Evolutionary conservation across 345 rosid genomes (phyloP), one percentile per base, ranked within the genome.

Genomic region (Tarenaya hassleriana): DNA sequence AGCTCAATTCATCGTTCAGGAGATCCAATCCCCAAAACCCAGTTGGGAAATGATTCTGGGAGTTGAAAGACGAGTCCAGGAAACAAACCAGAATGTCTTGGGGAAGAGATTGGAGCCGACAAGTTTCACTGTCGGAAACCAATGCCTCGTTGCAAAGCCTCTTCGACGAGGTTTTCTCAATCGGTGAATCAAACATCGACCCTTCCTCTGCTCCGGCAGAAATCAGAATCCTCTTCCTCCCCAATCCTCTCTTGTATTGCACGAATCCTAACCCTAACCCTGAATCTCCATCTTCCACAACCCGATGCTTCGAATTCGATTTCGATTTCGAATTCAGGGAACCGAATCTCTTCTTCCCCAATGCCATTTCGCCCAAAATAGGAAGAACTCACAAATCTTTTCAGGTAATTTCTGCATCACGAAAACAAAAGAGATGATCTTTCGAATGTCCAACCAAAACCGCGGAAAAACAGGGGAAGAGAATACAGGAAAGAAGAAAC

Each of bases 11-110:
- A 35, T 4, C 1, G 8, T 0, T 52, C 40, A 2, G 1, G 16
- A 27, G 21, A 21, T 14, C 48, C 18, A 46, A 46, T 37, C 19
- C 32, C 18, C 6, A 33, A 9, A 54, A 47, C 35, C 50, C 50
- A 6, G 43, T 3, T 41, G 20, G 0, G 19, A 19, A 7, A 6
- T 6, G 38, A 57, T 27, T 17, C 10, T 29, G 21, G 34, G 16
- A 1, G 21, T 1, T 9, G 34, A 4, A 14, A 37, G 40, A 35
- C 9, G 3, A 35, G 13, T 35, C 40, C 3, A 35, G 9, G 47
- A 56, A 50, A 59, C 82, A 7, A 47, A 91, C 98, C 80, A 91
- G 77, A 48, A 87, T 41, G 50, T 91, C 96, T 41, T 68, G 87
- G 5, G 88, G 94, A 46, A 84, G 57, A 46, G 71, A 19, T 61